Conservation (phyloP, 176 grass and related monocot genomes). For the Oryza meyeriana region DNA sequence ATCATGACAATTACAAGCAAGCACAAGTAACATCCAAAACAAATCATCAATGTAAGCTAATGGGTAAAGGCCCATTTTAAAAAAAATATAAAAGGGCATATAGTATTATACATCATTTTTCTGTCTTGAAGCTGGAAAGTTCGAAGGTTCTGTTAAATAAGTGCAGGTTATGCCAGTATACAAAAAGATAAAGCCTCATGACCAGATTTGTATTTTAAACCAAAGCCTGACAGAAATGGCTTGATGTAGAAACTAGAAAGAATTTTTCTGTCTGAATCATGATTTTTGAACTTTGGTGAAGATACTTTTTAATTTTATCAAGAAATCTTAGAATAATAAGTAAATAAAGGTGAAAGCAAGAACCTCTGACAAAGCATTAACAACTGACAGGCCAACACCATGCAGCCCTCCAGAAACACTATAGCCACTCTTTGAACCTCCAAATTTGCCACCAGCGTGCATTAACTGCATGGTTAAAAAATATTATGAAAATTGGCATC, state of each 20-base stretch:
- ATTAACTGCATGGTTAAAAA: slow-evolving; percentile 60
- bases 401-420: slow-evolving; percentile 92
- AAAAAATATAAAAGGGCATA: background rate
- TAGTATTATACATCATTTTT: background rate
- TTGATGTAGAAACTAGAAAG: background rate
- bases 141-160: background rate
- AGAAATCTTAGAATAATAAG: background rate
- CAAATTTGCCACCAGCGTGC: slow-evolving; percentile 97
- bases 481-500: slow-evolving; percentile 25
- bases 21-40: slow-evolving; percentile 18
- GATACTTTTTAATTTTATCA: background rate
- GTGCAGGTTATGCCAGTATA: background rate
- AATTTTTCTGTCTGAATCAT: slow-evolving; percentile 8
- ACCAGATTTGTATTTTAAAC: background rate
- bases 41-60: background rate
- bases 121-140: background rate
- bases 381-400: slow-evolving; percentile 95
- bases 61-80: background rate
- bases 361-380: slow-evolving; percentile 99
- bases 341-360: slow-evolving; percentile 32
- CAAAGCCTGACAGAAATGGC: background rate
- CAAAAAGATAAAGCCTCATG: background rate
- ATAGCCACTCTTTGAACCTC: slow-evolving; percentile 90
- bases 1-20: slow-evolving; percentile 17
- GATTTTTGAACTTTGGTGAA: background rate